These are phyloP conservation scores for Blastomyces parvus DNA, from an alignment of 2,329 filamentous ascomycete species.

Conservation along the genomic window DNA sequence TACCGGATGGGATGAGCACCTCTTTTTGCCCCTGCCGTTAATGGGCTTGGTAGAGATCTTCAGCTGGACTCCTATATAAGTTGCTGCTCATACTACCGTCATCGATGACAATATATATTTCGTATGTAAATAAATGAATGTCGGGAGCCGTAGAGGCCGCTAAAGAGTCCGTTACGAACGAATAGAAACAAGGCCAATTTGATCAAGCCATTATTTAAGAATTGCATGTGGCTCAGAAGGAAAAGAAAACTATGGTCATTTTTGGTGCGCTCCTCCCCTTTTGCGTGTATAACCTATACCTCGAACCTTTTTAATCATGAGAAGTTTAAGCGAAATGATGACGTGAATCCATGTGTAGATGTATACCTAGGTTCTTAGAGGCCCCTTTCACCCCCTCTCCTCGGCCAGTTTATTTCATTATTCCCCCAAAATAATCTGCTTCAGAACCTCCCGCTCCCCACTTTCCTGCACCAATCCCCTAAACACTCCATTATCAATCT, in stretches of 20 bases:
- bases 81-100: neutral
- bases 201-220: neutral
- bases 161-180: neutral
- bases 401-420: neutral
- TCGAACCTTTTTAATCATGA: neutral
- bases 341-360: neutral
- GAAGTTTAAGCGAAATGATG: neutral
- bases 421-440: constrained; percentile 21
- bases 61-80: neutral
- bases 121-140: neutral
- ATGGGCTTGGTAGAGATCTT: neutral
- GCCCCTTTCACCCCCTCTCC: too few species aligned
- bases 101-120: neutral
- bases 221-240: neutral
- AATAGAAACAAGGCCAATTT: neutral
- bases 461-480: constrained; percentile 44
- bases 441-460: constrained; percentile 27
- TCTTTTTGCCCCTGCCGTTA: neutral
- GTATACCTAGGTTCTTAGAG: neutral
- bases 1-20: neutral
- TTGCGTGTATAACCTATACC: neutral
- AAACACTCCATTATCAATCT: constrained; percentile 44
- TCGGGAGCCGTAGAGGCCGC: neutral
- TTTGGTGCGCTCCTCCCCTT: neutral
- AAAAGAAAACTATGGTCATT: neutral